Evolutionary conservation across 2,329 filamentous ascomycete genomes (phyloP).

Genomic region (Ploettnerulaceae sp.): DNA sequence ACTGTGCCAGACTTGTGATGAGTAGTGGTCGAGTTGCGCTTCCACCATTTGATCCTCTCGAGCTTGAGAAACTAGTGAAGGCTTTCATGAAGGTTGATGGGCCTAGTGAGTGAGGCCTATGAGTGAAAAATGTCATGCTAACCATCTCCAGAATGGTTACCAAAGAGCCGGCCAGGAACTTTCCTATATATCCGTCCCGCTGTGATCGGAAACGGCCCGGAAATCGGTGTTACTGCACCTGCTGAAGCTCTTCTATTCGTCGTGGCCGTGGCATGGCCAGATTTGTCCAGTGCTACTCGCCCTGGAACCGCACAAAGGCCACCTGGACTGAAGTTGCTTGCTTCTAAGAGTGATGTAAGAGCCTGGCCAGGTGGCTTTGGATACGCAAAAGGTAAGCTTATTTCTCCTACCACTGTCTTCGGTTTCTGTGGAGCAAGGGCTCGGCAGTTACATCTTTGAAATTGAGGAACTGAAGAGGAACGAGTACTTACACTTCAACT

Average conservation of each 20-base stretch:
- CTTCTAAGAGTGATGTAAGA: conserved; percentile 74
- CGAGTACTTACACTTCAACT: neutral
- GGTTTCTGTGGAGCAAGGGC: neutral
- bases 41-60: conserved; percentile 64
- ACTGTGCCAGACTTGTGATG: conserved; percentile 46
- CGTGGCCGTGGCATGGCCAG: conserved; percentile 57
- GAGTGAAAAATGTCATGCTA: neutral
- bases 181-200: conserved; percentile 86
- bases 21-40: conserved; percentile 65
- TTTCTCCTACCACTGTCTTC: conserved; percentile 72
- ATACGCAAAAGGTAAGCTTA: conserved; percentile 87
- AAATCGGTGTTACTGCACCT: conserved; percentile 75
- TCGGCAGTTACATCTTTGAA: no score
- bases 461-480: neutral
- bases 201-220: conserved; percentile 75
- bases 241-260: conserved; percentile 82
- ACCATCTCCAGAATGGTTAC: conserved; percentile 63
- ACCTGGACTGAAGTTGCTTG: conserved; percentile 66
- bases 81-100: conserved; percentile 69
- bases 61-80: conserved; percentile 69
- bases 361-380: conserved; percentile 94
- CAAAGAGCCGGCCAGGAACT: conserved; percentile 58
- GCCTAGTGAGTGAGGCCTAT: conserved; percentile 33
- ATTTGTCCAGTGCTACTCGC: conserved; percentile 27
- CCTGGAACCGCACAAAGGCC: conserved; percentile 38